A percentile compares a stretch with the other conserved stretches of the same genome.
These are phyloP conservation scores for Monosporozyma solicola DNA, from an alignment of 805 yeast genomes.

Conservation along the genomic window DNA sequence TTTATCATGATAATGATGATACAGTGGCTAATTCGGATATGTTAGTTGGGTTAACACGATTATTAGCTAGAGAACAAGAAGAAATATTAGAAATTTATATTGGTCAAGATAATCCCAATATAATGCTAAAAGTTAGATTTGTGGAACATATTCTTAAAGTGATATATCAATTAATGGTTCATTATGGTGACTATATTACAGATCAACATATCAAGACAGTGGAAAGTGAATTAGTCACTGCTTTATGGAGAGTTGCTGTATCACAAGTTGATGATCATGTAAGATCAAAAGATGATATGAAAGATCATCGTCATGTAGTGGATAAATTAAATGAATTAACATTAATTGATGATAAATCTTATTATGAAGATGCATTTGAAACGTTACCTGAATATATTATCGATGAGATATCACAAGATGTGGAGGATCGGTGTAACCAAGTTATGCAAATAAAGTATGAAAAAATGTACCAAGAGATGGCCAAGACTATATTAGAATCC, in stretches of 20 bases:
- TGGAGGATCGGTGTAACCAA: slow-evolving; percentile 21
- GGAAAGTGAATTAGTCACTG: slow-evolving; percentile 39
- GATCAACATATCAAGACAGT: slow-evolving; percentile 25
- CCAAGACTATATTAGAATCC: slow-evolving; percentile 57
- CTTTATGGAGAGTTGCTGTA: slow-evolving; percentile 44
- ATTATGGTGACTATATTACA: slow-evolving; percentile 10
- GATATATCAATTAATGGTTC: slow-evolving; percentile 16
- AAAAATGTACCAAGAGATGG: slow-evolving; percentile 41
- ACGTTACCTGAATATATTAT: slow-evolving; percentile 33
- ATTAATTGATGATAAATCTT: slow-evolving; percentile 20
- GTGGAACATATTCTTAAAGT: slow-evolving; percentile 16
- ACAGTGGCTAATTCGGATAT: slow-evolving; percentile 16
- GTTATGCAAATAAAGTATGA: slow-evolving; percentile 19
- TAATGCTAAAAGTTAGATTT: slow-evolving; percentile 8
- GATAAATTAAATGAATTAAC: slow-evolving; percentile 29
- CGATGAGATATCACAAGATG: slow-evolving; percentile 32
- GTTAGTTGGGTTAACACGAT: slow-evolving; percentile 16
- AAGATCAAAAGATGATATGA: slow-evolving; percentile 8
- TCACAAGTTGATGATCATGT: slow-evolving; percentile 12
- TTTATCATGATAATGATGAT: slow-evolving; percentile 9
- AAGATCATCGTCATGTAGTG: slow-evolving; percentile 25
- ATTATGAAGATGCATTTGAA: slow-evolving; percentile 36
- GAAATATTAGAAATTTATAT: slow-evolving; percentile 18
- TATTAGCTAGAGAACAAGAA: slow-evolving; percentile 31
- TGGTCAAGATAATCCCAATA: slow-evolving; percentile 18